Evolutionary conservation across 257 asterid genomes (phyloP).

Genomic region (Solanum verrucosum): DNA sequence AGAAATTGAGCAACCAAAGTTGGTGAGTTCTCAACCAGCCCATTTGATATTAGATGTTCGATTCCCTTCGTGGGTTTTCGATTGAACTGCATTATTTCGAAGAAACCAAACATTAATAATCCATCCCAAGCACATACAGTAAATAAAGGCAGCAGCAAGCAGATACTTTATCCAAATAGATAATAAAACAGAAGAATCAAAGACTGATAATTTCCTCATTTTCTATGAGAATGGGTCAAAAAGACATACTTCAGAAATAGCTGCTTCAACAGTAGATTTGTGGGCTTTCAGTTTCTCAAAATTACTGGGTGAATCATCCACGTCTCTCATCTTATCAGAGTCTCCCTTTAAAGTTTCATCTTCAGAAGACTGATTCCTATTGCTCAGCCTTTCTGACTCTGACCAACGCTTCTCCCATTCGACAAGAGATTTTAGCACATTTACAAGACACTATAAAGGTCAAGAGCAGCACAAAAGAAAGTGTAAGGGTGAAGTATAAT

Average conservation of each 20-base stretch:
- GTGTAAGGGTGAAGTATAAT: slow-evolving; percentile 1
- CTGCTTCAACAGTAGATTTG: slow-evolving; percentile 90
- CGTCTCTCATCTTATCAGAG: slow-evolving; percentile 38
- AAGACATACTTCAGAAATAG: slow-evolving; percentile 73
- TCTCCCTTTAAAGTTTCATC: slow-evolving; percentile 48
- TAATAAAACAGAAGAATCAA: slow-evolving; percentile 8
- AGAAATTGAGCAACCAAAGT: slow-evolving; percentile 87
- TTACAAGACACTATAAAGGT: slow-evolving; percentile 68
- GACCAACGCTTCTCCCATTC: slow-evolving; percentile 78
- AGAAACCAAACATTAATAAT: slow-evolving; percentile 11
- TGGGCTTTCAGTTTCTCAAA: slow-evolving; percentile 97
- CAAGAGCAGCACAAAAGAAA: slow-evolving; percentile 2
- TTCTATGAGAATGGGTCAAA: slow-evolving; percentile 4
- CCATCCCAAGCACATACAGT: slow-evolving; percentile 5
- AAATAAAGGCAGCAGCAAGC: not conserved
- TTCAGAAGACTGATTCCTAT: slow-evolving; percentile 33
- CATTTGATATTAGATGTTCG: slow-evolving; percentile 63
- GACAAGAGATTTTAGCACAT: slow-evolving; percentile 75
- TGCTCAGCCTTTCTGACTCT: slow-evolving; percentile 46
- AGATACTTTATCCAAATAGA: slow-evolving; percentile 3
- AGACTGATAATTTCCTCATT: slow-evolving; percentile 4
- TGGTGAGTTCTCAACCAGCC: slow-evolving; percentile 74
- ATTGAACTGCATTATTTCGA: slow-evolving; percentile 55
- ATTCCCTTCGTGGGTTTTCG: slow-evolving; percentile 79
- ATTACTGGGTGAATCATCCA: slow-evolving; percentile 71